Conservation (phyloP, 768 basidiomycete species). For the Suillus plorans region DNA sequence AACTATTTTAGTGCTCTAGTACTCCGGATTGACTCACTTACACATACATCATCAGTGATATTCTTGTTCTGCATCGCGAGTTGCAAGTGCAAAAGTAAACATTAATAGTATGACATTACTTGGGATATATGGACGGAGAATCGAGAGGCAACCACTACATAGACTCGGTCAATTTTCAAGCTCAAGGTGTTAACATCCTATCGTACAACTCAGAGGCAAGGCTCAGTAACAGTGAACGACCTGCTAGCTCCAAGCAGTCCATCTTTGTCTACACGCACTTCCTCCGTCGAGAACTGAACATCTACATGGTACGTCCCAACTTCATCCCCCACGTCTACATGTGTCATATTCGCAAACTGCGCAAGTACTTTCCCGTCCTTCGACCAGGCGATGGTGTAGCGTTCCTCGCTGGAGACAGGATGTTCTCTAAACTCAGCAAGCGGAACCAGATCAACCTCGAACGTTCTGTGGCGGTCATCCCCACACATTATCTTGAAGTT, state of each 20-base stretch:
- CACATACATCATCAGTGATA: conserved; percentile 13
- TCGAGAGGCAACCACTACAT: neutral
- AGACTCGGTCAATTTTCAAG: neutral
- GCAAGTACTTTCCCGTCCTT: conserved; percentile 46
- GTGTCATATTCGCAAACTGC: conserved; percentile 51
- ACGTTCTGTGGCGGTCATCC: conserved; percentile 23
- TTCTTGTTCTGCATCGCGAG: conserved; percentile 1
- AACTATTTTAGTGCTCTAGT: conserved; percentile 8
- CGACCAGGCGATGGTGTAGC: conserved; percentile 57
- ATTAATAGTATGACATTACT: neutral
- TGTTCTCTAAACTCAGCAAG: conserved; percentile 55
- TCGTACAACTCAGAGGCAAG: neutral
- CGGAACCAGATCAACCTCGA: conserved; percentile 55
- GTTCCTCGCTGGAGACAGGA: conserved; percentile 36
- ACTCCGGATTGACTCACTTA: conserved; percentile 1
- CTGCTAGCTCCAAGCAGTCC: conserved; percentile 28
- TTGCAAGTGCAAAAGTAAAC: neutral
- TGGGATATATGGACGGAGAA: neutral
- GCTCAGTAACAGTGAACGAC: conserved; percentile 12
- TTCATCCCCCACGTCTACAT: conserved; percentile 37
- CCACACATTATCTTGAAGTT: conserved; percentile 41
- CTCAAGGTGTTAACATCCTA: neutral
- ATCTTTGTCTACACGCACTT: conserved; percentile 51
- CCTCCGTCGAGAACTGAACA: conserved; percentile 54
- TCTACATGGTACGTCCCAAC: conserved; percentile 44